These are phyloP conservation scores for Tolypocladium paradoxum DNA, from an alignment of 2,329 filamentous ascomycete species.

Conservation along the genomic window DNA sequence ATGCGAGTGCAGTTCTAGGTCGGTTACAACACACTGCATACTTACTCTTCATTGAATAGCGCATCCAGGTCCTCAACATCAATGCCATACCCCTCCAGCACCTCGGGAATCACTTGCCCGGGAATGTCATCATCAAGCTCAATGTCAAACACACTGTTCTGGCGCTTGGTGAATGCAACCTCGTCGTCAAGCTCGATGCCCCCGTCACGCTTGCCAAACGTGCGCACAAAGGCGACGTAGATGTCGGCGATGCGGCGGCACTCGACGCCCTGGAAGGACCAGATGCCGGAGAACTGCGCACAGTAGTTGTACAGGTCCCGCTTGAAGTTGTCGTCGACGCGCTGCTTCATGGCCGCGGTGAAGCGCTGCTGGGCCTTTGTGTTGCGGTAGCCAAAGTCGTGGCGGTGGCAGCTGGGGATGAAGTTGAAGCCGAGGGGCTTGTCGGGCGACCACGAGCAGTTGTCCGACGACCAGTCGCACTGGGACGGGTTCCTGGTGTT, in stretches of 20 bases:
- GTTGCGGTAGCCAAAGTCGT: constrained; percentile 16
- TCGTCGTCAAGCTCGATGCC: neutral
- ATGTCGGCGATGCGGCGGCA: constrained; percentile 9
- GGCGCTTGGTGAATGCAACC: neutral
- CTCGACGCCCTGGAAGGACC: constrained; percentile 5
- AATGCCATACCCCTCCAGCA: neutral
- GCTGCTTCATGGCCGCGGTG: constrained; percentile 18
- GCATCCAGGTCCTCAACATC: neutral
- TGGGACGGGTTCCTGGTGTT: constrained; percentile 15
- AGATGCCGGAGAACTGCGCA: constrained; percentile 1
- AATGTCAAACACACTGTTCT: neutral
- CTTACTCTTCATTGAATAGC: neutral
- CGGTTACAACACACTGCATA: too few relatives aligned
- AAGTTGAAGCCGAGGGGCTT: constrained; percentile 16
- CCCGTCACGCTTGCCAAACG: constrained; percentile 8
- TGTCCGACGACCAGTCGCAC: constrained; percentile 13
- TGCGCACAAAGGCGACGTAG: constrained; percentile 10
- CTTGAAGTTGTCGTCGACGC: constrained; percentile 30
- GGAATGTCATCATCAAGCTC: constrained; percentile 3
- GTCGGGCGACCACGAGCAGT: constrained; percentile 13
- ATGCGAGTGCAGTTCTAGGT: too few relatives aligned
- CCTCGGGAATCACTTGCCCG: neutral
- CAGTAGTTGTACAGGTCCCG: constrained; percentile 16
- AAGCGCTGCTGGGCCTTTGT: constrained; percentile 29
- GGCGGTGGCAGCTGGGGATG: constrained; percentile 10